Evolutionary conservation across 78 protist species (phyloP), one percentile per base, ranked within the genome.

Genomic region (Paratrimastix pyriformis): DNA sequence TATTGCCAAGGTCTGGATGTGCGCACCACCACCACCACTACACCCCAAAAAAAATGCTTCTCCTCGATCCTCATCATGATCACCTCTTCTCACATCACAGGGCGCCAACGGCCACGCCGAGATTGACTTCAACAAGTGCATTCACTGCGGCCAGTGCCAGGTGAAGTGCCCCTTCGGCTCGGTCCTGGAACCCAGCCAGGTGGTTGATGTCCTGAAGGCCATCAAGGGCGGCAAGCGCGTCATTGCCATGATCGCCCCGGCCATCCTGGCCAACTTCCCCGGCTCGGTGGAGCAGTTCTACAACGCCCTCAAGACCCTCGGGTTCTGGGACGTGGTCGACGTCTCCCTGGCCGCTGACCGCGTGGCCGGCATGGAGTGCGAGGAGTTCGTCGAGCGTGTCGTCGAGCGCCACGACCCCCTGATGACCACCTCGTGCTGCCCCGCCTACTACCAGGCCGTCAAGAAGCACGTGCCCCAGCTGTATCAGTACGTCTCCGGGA

Each of bases 371-470:
- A 6, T 6, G 45, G 72, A 65, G 38, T 3, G 38, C 40, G 72
- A 6, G 44, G 72, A 65, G 72, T 33, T n/a, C 33, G 7, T 65
- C 15, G 72, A 35, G 29, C 6, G 38, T 3, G 6, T 33, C 15
- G 45, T 8, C 44, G 29, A n/a, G 32, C 35, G 38, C 46, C 3
- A 65, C 13, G 35, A 6, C 13, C 6, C 72, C 24, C 37, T 62
- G 39, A 62, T 62, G 68, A 65, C 72, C 40, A 33, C 72, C 32
- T 65, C 72, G 13, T 65, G 72, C 72, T 65, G 72, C 72, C 72
- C 72, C 21, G 72, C 72, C 24, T 65, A 37, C 72, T 6, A 11
- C 72, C 6, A 65, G 32, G 24, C 13, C 30, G 72, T 65, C 21
- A 6, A 65, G 24, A 65, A 65, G 38, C 72, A 65, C 38, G 68